A percentile compares a stretch with the other conserved stretches of the same genome.
Conservation (phyloP, 1,284 basidiomycete genomes). For the Boletellus deceptivus region DNA sequence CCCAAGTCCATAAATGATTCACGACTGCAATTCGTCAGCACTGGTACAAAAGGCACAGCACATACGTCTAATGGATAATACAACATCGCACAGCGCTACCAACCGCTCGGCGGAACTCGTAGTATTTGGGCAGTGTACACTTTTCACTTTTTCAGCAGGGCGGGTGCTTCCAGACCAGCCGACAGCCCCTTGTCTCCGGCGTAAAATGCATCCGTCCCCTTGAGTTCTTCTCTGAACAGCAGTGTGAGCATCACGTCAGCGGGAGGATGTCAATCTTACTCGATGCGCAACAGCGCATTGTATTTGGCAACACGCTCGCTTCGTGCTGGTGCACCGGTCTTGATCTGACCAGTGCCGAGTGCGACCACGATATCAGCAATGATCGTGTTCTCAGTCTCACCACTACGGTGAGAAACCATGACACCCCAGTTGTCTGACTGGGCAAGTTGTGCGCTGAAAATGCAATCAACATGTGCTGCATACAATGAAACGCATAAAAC, state of each 20-base stretch:
- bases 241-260: conserved; percentile 14
- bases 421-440: conserved; percentile 98
- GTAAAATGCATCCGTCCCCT: conserved; percentile 58
- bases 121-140: neutral
- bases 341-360: conserved; percentile 94
- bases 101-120: conserved; percentile 3
- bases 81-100: conserved; percentile 8
- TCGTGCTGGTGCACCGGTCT: conserved; percentile 95
- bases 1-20: conserved; percentile 13
- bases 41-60: conserved; percentile 24
- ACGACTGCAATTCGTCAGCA: conserved; percentile 21
- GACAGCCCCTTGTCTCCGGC: conserved; percentile 82
- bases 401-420: conserved; percentile 99
- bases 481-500: conserved; percentile 31
- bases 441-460: conserved; percentile 83
- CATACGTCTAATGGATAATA: conserved; percentile 30
- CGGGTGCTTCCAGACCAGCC: conserved; percentile 70
- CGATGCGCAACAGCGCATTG: conserved; percentile 87
- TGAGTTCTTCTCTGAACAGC: conserved; percentile 70
- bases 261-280: conserved; percentile 50
- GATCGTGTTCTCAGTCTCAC: conserved; percentile 95
- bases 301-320: conserved; percentile 95
- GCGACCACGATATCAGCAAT: conserved; percentile 97
- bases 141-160: conserved; percentile 64
- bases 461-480: conserved; percentile 1